Conservation (phyloP, 495 filamentous ascomycete species). For the Lophiostoma macrostomum region DNA sequence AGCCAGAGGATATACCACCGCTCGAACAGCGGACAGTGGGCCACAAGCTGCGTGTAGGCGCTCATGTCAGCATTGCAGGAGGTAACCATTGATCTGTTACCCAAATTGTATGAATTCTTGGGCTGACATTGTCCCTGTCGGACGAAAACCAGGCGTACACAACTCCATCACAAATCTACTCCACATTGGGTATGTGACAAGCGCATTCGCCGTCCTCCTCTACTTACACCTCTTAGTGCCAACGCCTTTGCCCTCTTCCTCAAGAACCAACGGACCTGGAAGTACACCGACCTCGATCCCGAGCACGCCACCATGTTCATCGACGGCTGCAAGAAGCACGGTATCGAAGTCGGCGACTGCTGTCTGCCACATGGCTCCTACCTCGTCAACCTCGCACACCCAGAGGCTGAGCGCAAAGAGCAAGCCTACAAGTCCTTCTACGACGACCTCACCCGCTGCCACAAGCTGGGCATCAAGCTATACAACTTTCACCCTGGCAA, state of each 20-base stretch:
- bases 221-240: slow-evolving; percentile 50
- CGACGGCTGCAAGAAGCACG: slow-evolving; percentile 61
- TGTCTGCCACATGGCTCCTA: slow-evolving; percentile 87
- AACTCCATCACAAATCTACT: slow-evolving; percentile 78
- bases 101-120: not conserved
- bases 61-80: slow-evolving; percentile 78
- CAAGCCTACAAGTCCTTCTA: slow-evolving; percentile 84
- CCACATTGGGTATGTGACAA: slow-evolving; percentile 60
- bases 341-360: slow-evolving; percentile 65
- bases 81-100: not conserved
- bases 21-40: slow-evolving; percentile 65
- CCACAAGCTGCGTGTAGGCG: slow-evolving; percentile 81
- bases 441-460: slow-evolving; percentile 85
- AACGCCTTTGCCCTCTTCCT: slow-evolving; percentile 94
- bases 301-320: slow-evolving; percentile 67
- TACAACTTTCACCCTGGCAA: slow-evolving; percentile 98
- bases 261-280: slow-evolving; percentile 94
- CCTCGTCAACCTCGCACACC: slow-evolving; percentile 89
- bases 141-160: slow-evolving; percentile 65
- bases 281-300: slow-evolving; percentile 70
- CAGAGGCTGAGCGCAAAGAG: slow-evolving; percentile 71
- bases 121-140: slow-evolving; percentile 33
- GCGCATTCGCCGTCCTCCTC: not conserved
- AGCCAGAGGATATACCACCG: slow-evolving; percentile 49
- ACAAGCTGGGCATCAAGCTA: slow-evolving; percentile 78